Evolutionary conservation across 2,329 filamentous ascomycete species (phyloP).

Genomic region (Cadophora gregata): DNA sequence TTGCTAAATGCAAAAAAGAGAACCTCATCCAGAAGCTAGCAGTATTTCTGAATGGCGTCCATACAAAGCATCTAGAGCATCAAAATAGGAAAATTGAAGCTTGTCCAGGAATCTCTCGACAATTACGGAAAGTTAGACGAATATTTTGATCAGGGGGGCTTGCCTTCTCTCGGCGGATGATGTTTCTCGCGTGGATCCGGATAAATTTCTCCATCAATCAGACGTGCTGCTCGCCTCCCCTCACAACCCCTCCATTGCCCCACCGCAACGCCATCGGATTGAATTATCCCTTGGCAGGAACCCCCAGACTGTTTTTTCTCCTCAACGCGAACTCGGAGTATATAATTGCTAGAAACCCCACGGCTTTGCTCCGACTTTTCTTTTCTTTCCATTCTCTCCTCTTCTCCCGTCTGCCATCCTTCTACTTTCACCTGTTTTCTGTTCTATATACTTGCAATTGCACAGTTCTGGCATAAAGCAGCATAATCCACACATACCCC

Average conservation of each 20-base stretch:
- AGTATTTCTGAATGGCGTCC: background rate
- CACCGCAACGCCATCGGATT: constrained; percentile 19
- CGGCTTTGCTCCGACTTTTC: background rate
- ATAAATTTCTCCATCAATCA: constrained; percentile 34
- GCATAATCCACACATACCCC: constrained; percentile 4
- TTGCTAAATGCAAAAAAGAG: too few species aligned
- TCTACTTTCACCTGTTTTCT: background rate
- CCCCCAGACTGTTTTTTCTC: constrained; percentile 5
- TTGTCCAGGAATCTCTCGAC: background rate
- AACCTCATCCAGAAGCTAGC: too few species aligned
- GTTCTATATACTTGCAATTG: constrained; percentile 1
- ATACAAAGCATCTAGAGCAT: background rate
- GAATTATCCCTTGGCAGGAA: constrained; percentile 17
- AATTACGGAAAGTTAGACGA: background rate
- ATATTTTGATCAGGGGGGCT: background rate
- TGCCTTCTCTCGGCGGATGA: background rate
- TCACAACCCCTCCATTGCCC: constrained; percentile 21
- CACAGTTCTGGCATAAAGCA: background rate
- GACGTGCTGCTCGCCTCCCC: background rate
- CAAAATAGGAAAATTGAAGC: background rate
- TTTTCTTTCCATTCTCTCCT: constrained; percentile 16
- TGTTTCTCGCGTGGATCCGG: background rate
- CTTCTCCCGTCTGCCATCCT: constrained; percentile 1
- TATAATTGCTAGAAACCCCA: constrained; percentile 11
- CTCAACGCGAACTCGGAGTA: constrained; percentile 1